phyloP scores from a whole-genome alignment of 2,329 filamentous ascomycete genomes.

The Torrubiella hemipterigena region DNA sequence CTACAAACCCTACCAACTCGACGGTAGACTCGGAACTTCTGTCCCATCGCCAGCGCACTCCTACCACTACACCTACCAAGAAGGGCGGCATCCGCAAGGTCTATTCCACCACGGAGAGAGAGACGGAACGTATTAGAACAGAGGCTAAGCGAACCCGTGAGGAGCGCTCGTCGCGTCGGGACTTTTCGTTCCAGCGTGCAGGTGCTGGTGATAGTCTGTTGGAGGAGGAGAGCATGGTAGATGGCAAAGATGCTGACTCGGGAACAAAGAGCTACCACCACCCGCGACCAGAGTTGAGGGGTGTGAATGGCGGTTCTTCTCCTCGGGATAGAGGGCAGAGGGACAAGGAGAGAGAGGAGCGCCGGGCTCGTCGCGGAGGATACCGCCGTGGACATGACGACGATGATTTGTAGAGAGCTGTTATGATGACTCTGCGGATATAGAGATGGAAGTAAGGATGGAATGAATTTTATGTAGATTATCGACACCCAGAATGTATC shows the following conservation, averaged over 20 bases:
- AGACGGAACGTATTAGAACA: constrained; percentile 40
- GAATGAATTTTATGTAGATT: too few species aligned
- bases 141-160: constrained; percentile 45
- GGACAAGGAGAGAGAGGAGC: constrained; percentile 19
- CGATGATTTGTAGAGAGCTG: constrained; percentile 10
- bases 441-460: too few species aligned
- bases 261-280: constrained; percentile 48
- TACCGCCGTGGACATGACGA: constrained; percentile 22
- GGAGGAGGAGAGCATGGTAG: constrained; percentile 27
- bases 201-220: constrained; percentile 20
- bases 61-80: constrained; percentile 41
- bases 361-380: constrained; percentile 20
- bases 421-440: background rate
- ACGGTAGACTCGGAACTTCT: constrained; percentile 48
- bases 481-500: too few species aligned
- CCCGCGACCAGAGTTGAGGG: constrained; percentile 38
- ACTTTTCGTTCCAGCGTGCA: constrained; percentile 42
- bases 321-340: constrained; percentile 15
- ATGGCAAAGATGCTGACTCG: constrained; percentile 27
- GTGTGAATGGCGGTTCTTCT: too few species aligned
- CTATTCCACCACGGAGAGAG: constrained; percentile 47
- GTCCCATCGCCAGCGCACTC: constrained; percentile 42
- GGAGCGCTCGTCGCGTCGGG: constrained; percentile 32
- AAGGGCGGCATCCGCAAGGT: constrained; percentile 46
- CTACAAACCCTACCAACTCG: constrained; percentile 53